phyloP scores from a whole-genome alignment of 2,329 filamentous ascomycete species.

The Fonsecaea nubica region DNA sequence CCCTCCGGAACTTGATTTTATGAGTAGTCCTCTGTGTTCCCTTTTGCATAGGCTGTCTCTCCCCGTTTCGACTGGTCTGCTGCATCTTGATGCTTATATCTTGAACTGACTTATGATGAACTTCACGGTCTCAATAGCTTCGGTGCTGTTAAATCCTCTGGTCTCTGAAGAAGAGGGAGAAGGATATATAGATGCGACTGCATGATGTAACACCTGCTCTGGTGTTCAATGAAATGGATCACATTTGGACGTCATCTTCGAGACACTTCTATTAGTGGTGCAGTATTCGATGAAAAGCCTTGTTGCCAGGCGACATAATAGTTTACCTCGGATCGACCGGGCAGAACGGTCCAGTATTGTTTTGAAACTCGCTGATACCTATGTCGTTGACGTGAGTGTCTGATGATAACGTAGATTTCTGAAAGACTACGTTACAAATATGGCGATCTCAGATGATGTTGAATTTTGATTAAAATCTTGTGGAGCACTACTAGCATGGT shows the following conservation, averaged over 20 bases:
- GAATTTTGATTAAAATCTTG: neutral
- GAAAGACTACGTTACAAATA: neutral
- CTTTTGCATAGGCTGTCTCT: neutral
- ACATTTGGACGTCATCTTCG: neutral
- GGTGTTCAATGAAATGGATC: neutral
- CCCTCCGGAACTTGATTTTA: conserved; percentile 12
- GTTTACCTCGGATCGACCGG: conserved; percentile 13
- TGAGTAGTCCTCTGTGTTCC: neutral
- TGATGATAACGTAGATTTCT: neutral
- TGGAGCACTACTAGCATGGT: neutral
- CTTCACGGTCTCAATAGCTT: neutral
- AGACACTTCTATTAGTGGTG: neutral
- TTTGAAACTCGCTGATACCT: neutral
- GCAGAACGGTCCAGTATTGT: neutral
- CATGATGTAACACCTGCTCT: neutral
- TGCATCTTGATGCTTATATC: neutral
- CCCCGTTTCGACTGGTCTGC: neutral
- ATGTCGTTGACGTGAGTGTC: neutral
- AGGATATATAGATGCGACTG: too few relatives aligned
- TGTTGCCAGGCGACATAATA: neutral
- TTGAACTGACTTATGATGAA: neutral
- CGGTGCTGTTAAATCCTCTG: neutral
- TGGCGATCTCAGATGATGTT: neutral
- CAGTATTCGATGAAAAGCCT: neutral
- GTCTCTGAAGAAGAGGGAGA: neutral